Base-by-base conservation (phyloP, 139 green algal genomes). In the Chlorella sp. region DNA sequence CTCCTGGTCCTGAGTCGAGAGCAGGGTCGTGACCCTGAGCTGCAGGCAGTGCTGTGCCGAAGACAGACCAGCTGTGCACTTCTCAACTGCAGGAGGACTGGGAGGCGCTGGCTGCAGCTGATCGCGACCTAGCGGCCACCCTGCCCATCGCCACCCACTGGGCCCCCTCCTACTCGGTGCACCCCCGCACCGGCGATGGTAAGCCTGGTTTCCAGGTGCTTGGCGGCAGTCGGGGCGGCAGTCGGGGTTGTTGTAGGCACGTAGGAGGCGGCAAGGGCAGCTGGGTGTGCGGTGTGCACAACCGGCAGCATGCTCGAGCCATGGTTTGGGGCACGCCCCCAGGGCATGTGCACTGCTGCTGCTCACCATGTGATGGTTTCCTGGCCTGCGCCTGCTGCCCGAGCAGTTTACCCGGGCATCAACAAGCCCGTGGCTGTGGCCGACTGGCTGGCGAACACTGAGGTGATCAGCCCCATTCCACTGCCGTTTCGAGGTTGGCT, bases 391-490 rank as follows among this genome's bases (percentile, higher is more conserved):
- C n/a, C 3, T 58, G 56, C 56, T 65, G 56, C 13, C 17, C 30
- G 6, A 24, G n/a, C 74, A 80, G 74, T 64, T 13, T 89, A 85
- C 40, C 40, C 80, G 14, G 85, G 82, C 24, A 86, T 88, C 81
- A 92, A 92, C 69, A 97, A 97, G 80, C 95, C 95, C 34, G 91
- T 94, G 72, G 94, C 92, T 3, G 92, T 98, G 7, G 89, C 95
- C 1, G 92, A 96, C 86, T 98, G 92, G 92, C 80, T 93, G 73
- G 73, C 88, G 40, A 46, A 84, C 34, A 87, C 70, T 17, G 69
- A 93, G 0, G 77, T 91, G 13, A n/a, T n/a, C n/a, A n/a, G n/a
- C n/a, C n/a, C n/a, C n/a, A n/a, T n/a, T n/a, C n/a, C n/a, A n/a
- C n/a, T n/a, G n/a, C n/a, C n/a, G n/a, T n/a, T n/a, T n/a, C n/a